Percentiles rank a stretch among this genome's conserved stretches.
Evolutionary conservation across 176 grass and related monocot species (phyloP).

Genomic region (Bonia amplexicaulis): DNA sequence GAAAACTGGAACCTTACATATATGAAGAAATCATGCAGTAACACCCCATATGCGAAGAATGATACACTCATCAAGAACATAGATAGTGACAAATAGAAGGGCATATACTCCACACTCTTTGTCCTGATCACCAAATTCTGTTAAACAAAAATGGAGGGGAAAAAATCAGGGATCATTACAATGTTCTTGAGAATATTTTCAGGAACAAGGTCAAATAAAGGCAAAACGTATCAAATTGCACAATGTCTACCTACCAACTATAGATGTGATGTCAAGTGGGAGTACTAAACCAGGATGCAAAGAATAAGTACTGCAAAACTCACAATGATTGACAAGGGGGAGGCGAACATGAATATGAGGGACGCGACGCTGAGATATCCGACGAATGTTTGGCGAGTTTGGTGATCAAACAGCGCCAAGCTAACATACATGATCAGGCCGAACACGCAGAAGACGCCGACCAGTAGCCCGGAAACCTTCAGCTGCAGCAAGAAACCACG

Average conservation of each 20-base stretch:
- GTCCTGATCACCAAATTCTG: slow-evolving; percentile 93
- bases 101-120: slow-evolving; percentile 94
- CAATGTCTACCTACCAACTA: neutral
- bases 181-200: neutral
- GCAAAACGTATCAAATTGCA: neutral
- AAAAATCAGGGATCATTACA: neutral
- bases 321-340: slow-evolving; percentile 85
- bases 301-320: slow-evolving; percentile 3
- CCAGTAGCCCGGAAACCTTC: slow-evolving; percentile 61
- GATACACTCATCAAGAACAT: slow-evolving; percentile 93
- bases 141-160: neutral
- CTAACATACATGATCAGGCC: slow-evolving; percentile 56
- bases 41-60: slow-evolving; percentile 70
- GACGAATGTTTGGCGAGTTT: slow-evolving; percentile 50
- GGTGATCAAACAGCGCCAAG: slow-evolving; percentile 61
- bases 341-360: slow-evolving; percentile 93
- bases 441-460: slow-evolving; percentile 42
- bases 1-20: slow-evolving; percentile 60
- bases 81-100: slow-evolving; percentile 84
- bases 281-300: neutral
- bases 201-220: neutral
- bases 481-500: slow-evolving; percentile 38
- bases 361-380: slow-evolving; percentile 90
- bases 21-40: slow-evolving; percentile 88
- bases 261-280: neutral